Evolutionary conservation across 805 yeast species (phyloP), one percentile per base, ranked within the genome.

Genomic region (Cyberlindnera meyerae): DNA sequence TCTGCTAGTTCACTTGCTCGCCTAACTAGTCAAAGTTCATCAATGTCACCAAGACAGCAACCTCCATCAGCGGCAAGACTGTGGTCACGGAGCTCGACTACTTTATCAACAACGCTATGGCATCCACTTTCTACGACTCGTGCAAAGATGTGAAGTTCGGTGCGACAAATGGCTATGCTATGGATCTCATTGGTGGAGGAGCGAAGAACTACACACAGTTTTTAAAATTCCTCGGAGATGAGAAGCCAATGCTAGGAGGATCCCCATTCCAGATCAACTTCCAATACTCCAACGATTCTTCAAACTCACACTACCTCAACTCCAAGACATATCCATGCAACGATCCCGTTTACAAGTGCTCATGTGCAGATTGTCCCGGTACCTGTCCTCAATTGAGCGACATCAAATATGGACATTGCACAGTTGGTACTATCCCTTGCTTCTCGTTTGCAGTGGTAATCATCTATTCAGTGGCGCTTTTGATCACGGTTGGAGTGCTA

Each of bases 121-220:
- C 95, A 0, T 51, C 67, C 0, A 65, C 52, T 2, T 77, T 90
- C 51, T 90, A 66, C 55, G 82, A 88, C 39, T 85, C 96, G 2
- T 90, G 98, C 63, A 83, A 83, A 49, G 77, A 80, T 44, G 82
- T 90, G 56, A 88, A 90, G 61, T 89, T 93, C 58, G 78, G 90
- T 4, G 96, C 96, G 7, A 88, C 97, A 3, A 90, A 89, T 59
- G 96, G 97, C 3, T 85, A 73, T 51, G 97, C 96, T 8, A 88
- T 90, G 97, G 97, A 90, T 55, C 68, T 90, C 27, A 80, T 90
- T 28, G 98, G 98, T 7, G 98, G 98, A n/a, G 97, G 97, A 2
- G 97, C 97, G 3, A 71, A 68, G 37, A 75, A 79, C 49, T 84
- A 76, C 57, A 49, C 66, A 22, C 76, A 77, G 37, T 90, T 90